Evolutionary conservation across 768 basidiomycete species (phyloP).

Genomic region (Hydnum rufescens): DNA sequence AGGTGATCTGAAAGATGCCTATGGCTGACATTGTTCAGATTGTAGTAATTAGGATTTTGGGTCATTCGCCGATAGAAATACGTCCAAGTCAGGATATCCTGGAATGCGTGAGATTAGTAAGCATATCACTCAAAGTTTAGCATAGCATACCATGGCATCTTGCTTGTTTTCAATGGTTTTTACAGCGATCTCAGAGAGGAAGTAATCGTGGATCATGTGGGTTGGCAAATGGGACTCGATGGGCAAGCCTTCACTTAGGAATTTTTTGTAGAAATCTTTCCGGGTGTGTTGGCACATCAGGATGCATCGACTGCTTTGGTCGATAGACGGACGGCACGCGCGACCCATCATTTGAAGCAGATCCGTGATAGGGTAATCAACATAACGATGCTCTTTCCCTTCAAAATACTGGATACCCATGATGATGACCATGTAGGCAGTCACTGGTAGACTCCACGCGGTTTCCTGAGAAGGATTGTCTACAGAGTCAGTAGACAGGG

Average conservation of each 20-base stretch:
- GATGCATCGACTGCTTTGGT: constrained; percentile 81
- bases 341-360: constrained; percentile 98
- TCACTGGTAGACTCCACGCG: constrained; percentile 86
- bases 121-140: neutral
- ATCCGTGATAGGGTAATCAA: constrained; percentile 97
- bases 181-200: constrained; percentile 94
- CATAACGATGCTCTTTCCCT: constrained; percentile 93
- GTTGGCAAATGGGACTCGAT: constrained; percentile 91
- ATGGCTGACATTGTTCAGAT: constrained; percentile 85
- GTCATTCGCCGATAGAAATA: constrained; percentile 96
- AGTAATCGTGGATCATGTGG: constrained; percentile 84
- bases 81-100: constrained; percentile 98
- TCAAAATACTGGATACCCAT: constrained; percentile 98
- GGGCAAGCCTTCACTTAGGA: constrained; percentile 89
- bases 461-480: constrained; percentile 40
- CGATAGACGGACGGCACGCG: constrained; percentile 81
- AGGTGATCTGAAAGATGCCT: constrained; percentile 90
- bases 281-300: constrained; percentile 95
- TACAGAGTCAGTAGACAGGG: neutral
- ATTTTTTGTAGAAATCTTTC: constrained; percentile 99
- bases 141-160: constrained; percentile 59
- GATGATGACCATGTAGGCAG: constrained; percentile 94
- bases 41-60: constrained; percentile 92
- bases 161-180: constrained; percentile 99
- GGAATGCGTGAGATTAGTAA: neutral